Evolutionary conservation across 495 filamentous ascomycete species (phyloP).

Genomic region (Penicillium herquei): DNA sequence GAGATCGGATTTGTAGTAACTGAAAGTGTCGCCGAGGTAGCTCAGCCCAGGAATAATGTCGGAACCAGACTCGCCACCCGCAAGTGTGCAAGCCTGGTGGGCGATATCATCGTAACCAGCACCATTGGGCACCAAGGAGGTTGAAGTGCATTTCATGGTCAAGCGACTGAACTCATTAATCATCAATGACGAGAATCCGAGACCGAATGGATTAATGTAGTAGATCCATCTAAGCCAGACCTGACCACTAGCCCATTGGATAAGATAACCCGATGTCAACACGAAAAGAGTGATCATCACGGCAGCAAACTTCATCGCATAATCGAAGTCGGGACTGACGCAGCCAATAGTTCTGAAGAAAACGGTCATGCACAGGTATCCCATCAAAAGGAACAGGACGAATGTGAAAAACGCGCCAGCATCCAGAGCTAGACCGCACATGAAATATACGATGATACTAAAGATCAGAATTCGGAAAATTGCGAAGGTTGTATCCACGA

Average conservation of each 20-base stretch:
- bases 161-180: slow-evolving; percentile 73
- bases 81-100: slow-evolving; percentile 72
- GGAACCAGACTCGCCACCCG: slow-evolving; percentile 63
- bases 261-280: slow-evolving; percentile 75
- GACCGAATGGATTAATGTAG: slow-evolving; percentile 74
- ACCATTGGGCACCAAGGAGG: slow-evolving; percentile 65
- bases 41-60: slow-evolving; percentile 54
- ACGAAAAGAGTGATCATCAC: slow-evolving; percentile 77
- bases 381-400: slow-evolving; percentile 64
- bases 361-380: slow-evolving; percentile 74
- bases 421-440: slow-evolving; percentile 63
- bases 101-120: slow-evolving; percentile 62
- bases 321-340: slow-evolving; percentile 80
- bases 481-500: slow-evolving; percentile 73
- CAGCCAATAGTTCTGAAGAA: slow-evolving; percentile 79
- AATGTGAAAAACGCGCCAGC: slow-evolving; percentile 81
- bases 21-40: slow-evolving; percentile 63
- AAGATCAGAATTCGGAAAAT: slow-evolving; percentile 68
- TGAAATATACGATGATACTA: slow-evolving; percentile 76
- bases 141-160: slow-evolving; percentile 60
- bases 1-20: slow-evolving; percentile 57
- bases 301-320: slow-evolving; percentile 76
- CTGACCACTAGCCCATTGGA: slow-evolving; percentile 66
- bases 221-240: slow-evolving; percentile 81
- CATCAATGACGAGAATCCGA: slow-evolving; percentile 75